A percentile compares a stretch with the other conserved stretches of the same genome.
Evolutionary conservation across 108 stramenopile species (phyloP).

Genomic region (Conticribra weissflogii): DNA sequence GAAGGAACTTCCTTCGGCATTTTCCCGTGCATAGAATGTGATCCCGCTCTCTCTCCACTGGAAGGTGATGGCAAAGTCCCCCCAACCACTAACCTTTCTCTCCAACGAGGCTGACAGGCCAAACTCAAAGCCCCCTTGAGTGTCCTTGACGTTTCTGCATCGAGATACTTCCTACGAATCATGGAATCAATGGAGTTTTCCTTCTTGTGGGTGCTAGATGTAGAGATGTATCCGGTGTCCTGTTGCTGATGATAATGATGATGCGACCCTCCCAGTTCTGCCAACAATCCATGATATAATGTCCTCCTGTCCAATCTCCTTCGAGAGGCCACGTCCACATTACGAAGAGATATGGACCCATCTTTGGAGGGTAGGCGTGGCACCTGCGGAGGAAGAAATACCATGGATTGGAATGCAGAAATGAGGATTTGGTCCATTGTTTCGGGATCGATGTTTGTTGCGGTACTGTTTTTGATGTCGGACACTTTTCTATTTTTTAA

Average conservation of each 20-base stretch:
- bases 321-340: slow-evolving; percentile 64
- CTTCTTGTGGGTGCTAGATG: slow-evolving; percentile 4
- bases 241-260: slow-evolving; percentile 9
- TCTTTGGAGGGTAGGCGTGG: slow-evolving; percentile 27
- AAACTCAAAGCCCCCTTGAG: slow-evolving; percentile 78
- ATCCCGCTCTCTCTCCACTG: background rate
- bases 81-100: slow-evolving; percentile 35
- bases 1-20: slow-evolving; percentile 5
- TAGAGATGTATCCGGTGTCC: background rate
- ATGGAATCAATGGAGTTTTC: slow-evolving; percentile 40
- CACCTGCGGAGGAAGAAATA: slow-evolving; percentile 69
- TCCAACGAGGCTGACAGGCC: slow-evolving; percentile 84
- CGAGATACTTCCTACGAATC: slow-evolving; percentile 61
- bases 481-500: background rate
- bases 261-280: slow-evolving; percentile 65
- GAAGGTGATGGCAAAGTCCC: slow-evolving; percentile 1
- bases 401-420: slow-evolving; percentile 65
- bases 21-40: background rate
- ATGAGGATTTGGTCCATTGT: slow-evolving; percentile 45
- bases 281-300: slow-evolving; percentile 69
- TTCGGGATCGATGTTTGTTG: slow-evolving; percentile 30
- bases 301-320: slow-evolving; percentile 78
- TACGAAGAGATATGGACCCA: slow-evolving; percentile 31
- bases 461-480: background rate
- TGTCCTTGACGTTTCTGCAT: slow-evolving; percentile 48